Evolutionary conservation across 352 stramenopile genomes (phyloP), one percentile per base, ranked within the genome.

Genomic region (Globisporangium perplexum): DNA sequence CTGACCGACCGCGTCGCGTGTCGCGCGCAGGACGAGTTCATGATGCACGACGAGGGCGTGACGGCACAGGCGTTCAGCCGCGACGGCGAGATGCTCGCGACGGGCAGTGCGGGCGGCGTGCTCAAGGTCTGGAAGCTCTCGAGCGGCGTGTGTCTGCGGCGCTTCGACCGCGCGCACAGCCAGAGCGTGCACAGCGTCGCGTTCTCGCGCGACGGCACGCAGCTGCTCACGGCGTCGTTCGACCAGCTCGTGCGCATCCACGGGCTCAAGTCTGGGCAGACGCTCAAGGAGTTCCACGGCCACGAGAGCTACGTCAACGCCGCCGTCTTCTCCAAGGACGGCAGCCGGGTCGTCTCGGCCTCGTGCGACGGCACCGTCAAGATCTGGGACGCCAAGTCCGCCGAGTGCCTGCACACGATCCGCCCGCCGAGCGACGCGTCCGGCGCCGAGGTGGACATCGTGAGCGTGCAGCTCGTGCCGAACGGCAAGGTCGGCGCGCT

Each of bases 51-150:
- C 18, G 57, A 65, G 17, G 77, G 86, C 31, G 82, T 98, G 30
- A 85, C 93, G 10, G 87, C 86, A 1, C 73, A 97, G 62, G 79
- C 83, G 17, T 86, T 97, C 48, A 97, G 81, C 42, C 74, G 77
- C 14, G 89, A 98, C 61, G 83, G 82, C 39, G 74, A 88, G 24
- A 55, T 97, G 49, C 67, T 98, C 35, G 95, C 89, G 7, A 96
- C 84, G 3, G 89, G 84, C 0, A 93, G 88, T 52, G 72, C 88
- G 35, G 71, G 89, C 31, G 93, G 93, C 20, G 88, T 81, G 30
- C 63, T 98, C 10, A 96, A 96, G 59, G 80, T 98, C 26, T 98
- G 93, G 93, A 97, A 96, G 42, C 58, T 98, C 23, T 65, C 76
- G 0, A 95, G 78, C 4, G 95, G 95, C 2, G 77, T 90, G 26